These are phyloP conservation scores for Penicillium sp. DNA, from an alignment of 2,329 filamentous ascomycete genomes.

Conservation along the genomic window DNA sequence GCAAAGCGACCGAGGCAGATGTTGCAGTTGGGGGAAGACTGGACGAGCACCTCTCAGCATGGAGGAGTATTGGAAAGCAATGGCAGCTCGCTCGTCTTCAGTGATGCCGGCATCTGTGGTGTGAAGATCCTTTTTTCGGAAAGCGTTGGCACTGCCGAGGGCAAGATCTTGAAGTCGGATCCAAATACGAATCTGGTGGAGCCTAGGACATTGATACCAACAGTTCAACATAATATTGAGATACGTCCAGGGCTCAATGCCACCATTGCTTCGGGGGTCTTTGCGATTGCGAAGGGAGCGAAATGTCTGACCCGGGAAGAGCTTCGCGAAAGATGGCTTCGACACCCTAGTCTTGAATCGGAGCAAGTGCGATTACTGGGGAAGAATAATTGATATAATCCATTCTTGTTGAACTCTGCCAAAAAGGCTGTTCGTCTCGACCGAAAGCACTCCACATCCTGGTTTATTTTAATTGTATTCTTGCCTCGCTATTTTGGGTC, in stretches of 20 bases:
- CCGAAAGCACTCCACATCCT: no score
- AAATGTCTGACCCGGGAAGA: not conserved
- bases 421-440: no score
- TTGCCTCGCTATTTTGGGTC: no score
- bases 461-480: no score
- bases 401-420: no score
- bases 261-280: not conserved
- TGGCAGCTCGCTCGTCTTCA: not conserved
- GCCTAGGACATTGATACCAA: slow-evolving; percentile 2
- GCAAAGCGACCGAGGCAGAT: slow-evolving; percentile 4
- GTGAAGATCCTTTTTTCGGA: not conserved
- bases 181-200: slow-evolving; percentile 11
- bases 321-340: no score
- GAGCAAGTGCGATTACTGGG: no score
- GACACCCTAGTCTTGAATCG: no score
- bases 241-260: not conserved
- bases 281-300: slow-evolving; percentile 5
- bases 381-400: no score
- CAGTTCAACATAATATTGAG: not conserved
- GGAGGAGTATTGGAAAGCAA: not conserved
- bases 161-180: slow-evolving; percentile 9
- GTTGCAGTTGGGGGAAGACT: not conserved
- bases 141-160: not conserved
- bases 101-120: not conserved
- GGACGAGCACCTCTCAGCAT: not conserved